phyloP scores from a whole-genome alignment of 371 early-diverging fungal genomes.

The Mucor lusitanicus region DNA sequence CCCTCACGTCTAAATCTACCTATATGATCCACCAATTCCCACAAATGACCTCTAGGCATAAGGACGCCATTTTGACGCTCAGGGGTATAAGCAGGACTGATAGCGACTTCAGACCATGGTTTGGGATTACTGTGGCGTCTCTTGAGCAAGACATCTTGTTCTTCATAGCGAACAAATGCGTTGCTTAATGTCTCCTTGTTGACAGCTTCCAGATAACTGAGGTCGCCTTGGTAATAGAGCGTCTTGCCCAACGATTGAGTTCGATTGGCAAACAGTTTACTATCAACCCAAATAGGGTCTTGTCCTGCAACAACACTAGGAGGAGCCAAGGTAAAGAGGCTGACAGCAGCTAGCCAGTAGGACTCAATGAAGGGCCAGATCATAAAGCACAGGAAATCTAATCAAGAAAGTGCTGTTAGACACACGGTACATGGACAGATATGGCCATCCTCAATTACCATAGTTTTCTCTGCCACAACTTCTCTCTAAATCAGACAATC shows the following conservation, averaged over 20 bases:
- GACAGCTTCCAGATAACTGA: constrained; percentile 81
- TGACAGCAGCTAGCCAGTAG: constrained; percentile 80
- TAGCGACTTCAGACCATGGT: constrained; percentile 51
- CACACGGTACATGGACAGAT: too few relatives aligned
- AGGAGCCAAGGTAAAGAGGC: constrained; percentile 62
- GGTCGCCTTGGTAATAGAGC: constrained; percentile 80
- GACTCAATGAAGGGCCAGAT: constrained; percentile 92
- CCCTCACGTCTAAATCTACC: constrained; percentile 86
- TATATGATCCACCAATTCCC: constrained; percentile 85
- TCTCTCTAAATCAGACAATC: constrained; percentile 67
- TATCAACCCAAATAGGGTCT: constrained; percentile 66
- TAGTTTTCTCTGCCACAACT: constrained; percentile 82
- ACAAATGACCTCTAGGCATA: constrained; percentile 65
- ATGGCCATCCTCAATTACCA: constrained; percentile 37
- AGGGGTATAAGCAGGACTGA: constrained; percentile 63
- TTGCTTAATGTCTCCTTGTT: constrained; percentile 86
- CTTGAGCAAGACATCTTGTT: constrained; percentile 68
- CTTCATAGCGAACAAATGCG: constrained; percentile 69
- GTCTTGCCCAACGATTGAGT: constrained; percentile 83
- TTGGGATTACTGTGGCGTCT: constrained; percentile 49
- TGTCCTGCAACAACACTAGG: constrained; percentile 19
- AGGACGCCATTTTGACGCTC: constrained; percentile 54
- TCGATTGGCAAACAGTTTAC: constrained; percentile 66
- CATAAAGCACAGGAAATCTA: constrained; percentile 86
- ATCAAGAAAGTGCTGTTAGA: background rate